Conservation (phyloP, 371 early-diverging fungal genomes). For the Syncephalastrum contaminatum region DNA sequence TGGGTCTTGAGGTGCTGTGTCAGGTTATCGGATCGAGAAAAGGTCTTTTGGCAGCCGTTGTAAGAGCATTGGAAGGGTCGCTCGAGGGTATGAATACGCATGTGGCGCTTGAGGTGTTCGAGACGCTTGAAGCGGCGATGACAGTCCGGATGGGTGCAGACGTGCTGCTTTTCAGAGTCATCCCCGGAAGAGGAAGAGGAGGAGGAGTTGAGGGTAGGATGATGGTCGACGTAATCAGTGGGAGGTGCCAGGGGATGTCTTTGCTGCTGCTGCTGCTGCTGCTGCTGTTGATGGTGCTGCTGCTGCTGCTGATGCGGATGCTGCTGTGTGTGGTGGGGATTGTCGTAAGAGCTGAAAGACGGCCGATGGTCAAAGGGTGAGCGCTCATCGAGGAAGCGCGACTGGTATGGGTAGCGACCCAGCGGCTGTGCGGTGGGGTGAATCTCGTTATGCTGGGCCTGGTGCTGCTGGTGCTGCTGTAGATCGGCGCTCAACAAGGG, state of each 20-base stretch:
- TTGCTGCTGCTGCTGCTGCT: conserved; percentile 1
- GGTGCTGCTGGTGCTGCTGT: conserved; percentile 6
- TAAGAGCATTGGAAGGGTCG: conserved; percentile 75
- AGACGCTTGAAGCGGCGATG: conserved; percentile 70
- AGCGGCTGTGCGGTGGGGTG: conserved; percentile 11
- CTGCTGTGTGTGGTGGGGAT: conserved; percentile 1
- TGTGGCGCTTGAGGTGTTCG: conserved; percentile 89
- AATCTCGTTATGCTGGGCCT: conserved; percentile 13
- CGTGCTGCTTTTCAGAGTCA: conserved; percentile 43
- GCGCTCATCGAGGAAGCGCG: background rate
- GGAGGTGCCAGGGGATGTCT: too few relatives aligned
- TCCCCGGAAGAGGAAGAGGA: conserved; percentile 12
- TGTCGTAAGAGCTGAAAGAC: conserved; percentile 2
- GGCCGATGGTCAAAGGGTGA: background rate
- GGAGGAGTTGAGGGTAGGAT: conserved; percentile 2
- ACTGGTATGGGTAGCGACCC: background rate
- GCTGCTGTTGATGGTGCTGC: conserved; percentile 2
- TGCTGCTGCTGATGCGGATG: conserved; percentile 3
- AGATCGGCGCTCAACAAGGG: background rate
- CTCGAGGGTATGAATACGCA: conserved; percentile 83
- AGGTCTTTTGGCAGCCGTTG: conserved; percentile 73
- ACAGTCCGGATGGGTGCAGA: conserved; percentile 56
- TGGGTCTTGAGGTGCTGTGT: conserved; percentile 64
- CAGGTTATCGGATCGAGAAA: conserved; percentile 79
- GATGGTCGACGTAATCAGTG: too few relatives aligned